phyloP scores from a whole-genome alignment of 1,284 basidiomycete species.

The Sporisorium iseilematis-ciliati region DNA sequence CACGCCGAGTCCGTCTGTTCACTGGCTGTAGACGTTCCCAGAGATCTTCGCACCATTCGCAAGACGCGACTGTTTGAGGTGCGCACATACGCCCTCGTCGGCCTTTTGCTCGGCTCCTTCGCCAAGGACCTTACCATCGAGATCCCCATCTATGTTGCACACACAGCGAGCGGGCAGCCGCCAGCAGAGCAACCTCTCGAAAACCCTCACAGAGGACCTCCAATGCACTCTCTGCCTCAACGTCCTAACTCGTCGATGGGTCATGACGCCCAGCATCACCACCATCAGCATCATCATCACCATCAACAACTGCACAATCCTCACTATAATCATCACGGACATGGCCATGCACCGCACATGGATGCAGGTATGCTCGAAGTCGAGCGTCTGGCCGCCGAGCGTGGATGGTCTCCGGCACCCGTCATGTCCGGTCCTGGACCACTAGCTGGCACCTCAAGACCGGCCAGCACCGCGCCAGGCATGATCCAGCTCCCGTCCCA shows the following conservation, averaged over 20 bases:
- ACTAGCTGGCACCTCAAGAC: slow-evolving; percentile 21
- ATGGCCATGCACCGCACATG: slow-evolving; percentile 18
- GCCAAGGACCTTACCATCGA: slow-evolving; percentile 64
- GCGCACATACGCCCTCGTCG: slow-evolving; percentile 51
- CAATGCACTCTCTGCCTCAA: slow-evolving; percentile 19
- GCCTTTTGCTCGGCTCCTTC: slow-evolving; percentile 58
- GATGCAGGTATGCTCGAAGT: slow-evolving; percentile 43
- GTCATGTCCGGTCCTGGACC: slow-evolving; percentile 11
- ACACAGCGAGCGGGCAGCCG: slow-evolving; percentile 51
- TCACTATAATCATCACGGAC: slow-evolving; percentile 24
- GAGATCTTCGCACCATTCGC: slow-evolving; percentile 59
- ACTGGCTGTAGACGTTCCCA: slow-evolving; percentile 58
- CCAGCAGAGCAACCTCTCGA: slow-evolving; percentile 16
- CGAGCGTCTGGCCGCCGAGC: slow-evolving; percentile 48
- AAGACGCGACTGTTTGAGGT: slow-evolving; percentile 64
- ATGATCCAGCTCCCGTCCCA: slow-evolving; percentile 48
- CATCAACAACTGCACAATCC: slow-evolving; percentile 16
- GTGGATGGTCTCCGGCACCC: slow-evolving; percentile 64
- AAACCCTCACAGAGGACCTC: slow-evolving; percentile 20
- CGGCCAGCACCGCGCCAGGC: slow-evolving; percentile 50
- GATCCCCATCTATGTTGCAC: slow-evolving; percentile 60
- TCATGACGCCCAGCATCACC: slow-evolving; percentile 23
- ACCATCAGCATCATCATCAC: slow-evolving; percentile 18
- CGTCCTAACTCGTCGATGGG: slow-evolving; percentile 46
- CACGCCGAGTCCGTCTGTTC: slow-evolving; percentile 55